These are phyloP conservation scores for Hamamelis virginiana DNA, from an alignment of 164 flowering plant species.

Conservation along the genomic window DNA sequence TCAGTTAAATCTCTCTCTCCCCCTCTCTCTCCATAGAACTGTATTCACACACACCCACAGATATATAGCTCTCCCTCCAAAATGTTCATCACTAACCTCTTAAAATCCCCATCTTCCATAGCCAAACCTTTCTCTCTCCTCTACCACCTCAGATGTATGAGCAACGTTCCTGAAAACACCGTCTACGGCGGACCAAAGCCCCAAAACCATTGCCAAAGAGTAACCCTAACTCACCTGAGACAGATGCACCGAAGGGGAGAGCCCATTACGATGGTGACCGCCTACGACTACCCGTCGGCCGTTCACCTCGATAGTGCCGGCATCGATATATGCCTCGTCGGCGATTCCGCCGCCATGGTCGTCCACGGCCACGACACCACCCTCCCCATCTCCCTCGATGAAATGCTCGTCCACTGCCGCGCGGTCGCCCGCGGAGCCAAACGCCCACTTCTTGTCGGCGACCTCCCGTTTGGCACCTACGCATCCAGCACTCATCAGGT, in stretches of 20 bases:
- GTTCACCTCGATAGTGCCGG: conserved; percentile 87
- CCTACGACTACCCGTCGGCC: conserved; percentile 94
- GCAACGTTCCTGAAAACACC: conserved; percentile 82
- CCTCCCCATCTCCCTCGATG: conserved; percentile 75
- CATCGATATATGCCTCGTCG: conserved; percentile 82
- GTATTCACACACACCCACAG: too few relatives aligned
- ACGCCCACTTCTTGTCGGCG: conserved; percentile 80
- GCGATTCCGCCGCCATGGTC: conserved; percentile 96
- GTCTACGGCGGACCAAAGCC: conserved; percentile 90
- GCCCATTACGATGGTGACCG: conserved; percentile 85
- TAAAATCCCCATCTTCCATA: conserved; percentile 2
- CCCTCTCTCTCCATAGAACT: too few relatives aligned
- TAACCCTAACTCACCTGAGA: conserved; percentile 59
- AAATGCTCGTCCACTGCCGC: conserved; percentile 98
- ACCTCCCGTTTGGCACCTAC: conserved; percentile 85
- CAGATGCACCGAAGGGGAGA: conserved; percentile 61
- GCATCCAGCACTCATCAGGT: conserved; percentile 80
- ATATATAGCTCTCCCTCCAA: neutral
- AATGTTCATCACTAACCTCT: conserved; percentile 3
- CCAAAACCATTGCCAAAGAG: conserved; percentile 57
- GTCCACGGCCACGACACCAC: conserved; percentile 98
- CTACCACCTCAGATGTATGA: conserved; percentile 38
- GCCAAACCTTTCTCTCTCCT: conserved; percentile 3
- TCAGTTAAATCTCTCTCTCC: too few relatives aligned
- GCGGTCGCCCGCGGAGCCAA: conserved; percentile 89